Percentiles rank a stretch among this genome's conserved stretches.
Conservation (phyloP, 768 basidiomycete species). For the Mycena capillaripes region DNA sequence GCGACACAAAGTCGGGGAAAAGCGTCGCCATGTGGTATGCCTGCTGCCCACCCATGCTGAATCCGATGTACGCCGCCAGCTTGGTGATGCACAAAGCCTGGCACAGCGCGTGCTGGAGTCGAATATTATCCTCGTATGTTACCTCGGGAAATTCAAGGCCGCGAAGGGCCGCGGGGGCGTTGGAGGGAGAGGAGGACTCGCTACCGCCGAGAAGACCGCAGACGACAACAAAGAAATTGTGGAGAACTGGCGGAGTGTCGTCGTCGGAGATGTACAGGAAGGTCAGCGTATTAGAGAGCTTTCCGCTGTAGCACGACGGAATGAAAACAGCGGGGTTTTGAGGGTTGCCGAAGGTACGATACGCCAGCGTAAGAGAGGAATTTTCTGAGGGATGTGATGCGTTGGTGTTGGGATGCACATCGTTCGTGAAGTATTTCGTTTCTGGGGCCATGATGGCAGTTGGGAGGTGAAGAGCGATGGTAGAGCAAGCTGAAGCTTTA, state of each 20-base stretch:
- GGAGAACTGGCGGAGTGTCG: conserved; percentile 20
- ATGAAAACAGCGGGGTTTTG: conserved; percentile 31
- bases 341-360: conserved; percentile 34
- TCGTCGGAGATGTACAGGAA: conserved; percentile 27
- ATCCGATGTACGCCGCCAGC: conserved; percentile 34
- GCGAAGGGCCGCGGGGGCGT: conserved; percentile 17
- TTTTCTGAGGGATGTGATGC: conserved; percentile 16
- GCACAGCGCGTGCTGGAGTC: conserved; percentile 30
- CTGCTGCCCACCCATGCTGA: conserved; percentile 38
- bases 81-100: conserved; percentile 21
- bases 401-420: conserved; percentile 20
- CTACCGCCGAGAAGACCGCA: conserved; percentile 34
- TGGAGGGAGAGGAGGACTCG: conserved; percentile 34
- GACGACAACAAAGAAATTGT: conserved; percentile 29
- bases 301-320: conserved; percentile 28
- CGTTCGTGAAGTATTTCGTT: conserved; percentile 29
- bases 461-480: neutral
- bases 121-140: conserved; percentile 36
- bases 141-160: conserved; percentile 16
- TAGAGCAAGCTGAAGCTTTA: neutral
- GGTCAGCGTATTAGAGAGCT: conserved; percentile 27
- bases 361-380: conserved; percentile 30
- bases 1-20: conserved; percentile 33
- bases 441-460: conserved; percentile 27
- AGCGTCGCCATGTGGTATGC: conserved; percentile 36